phyloP scores from a whole-genome alignment of 2,329 filamentous ascomycete genomes.

The Pleomassaria siparia region DNA sequence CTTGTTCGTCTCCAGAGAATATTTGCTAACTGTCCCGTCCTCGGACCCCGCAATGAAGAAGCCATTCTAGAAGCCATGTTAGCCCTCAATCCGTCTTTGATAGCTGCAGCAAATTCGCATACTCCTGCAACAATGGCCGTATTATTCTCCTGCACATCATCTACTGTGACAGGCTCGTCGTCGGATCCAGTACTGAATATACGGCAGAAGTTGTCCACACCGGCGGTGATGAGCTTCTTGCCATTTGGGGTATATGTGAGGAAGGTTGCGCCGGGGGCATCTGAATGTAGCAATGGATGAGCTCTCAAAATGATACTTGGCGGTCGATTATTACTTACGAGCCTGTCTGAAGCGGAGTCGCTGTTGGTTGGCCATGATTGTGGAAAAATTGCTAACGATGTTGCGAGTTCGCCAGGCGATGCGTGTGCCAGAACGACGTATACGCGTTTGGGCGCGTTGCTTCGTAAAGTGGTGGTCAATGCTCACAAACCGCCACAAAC shows the following conservation, averaged over 20 bases:
- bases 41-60: slow-evolving; percentile 90
- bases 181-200: slow-evolving; percentile 90
- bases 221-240: slow-evolving; percentile 82
- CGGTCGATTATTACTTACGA: slow-evolving; percentile 22
- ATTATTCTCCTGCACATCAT: slow-evolving; percentile 87
- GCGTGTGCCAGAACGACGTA: not conserved
- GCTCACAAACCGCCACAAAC: not conserved
- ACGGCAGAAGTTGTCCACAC: slow-evolving; percentile 89
- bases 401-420: slow-evolving; percentile 2
- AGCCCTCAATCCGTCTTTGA: slow-evolving; percentile 13
- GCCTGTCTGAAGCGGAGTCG: slow-evolving; percentile 35
- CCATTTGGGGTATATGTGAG: slow-evolving; percentile 90
- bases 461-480: slow-evolving; percentile 11
- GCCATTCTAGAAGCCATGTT: slow-evolving; percentile 57
- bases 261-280: slow-evolving; percentile 84
- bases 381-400: slow-evolving; percentile 4
- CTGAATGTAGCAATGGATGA: slow-evolving; percentile 45
- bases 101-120: slow-evolving; percentile 21
- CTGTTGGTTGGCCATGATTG: slow-evolving; percentile 18
- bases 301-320: not conserved
- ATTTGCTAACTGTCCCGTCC: slow-evolving; percentile 93
- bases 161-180: slow-evolving; percentile 88
- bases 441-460: not conserved
- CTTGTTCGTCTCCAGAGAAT: slow-evolving; percentile 71
- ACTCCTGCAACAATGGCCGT: slow-evolving; percentile 73